These are phyloP conservation scores for Hypoxylon lienhwacheense DNA, from an alignment of 495 filamentous ascomycete species.

Conservation along the genomic window DNA sequence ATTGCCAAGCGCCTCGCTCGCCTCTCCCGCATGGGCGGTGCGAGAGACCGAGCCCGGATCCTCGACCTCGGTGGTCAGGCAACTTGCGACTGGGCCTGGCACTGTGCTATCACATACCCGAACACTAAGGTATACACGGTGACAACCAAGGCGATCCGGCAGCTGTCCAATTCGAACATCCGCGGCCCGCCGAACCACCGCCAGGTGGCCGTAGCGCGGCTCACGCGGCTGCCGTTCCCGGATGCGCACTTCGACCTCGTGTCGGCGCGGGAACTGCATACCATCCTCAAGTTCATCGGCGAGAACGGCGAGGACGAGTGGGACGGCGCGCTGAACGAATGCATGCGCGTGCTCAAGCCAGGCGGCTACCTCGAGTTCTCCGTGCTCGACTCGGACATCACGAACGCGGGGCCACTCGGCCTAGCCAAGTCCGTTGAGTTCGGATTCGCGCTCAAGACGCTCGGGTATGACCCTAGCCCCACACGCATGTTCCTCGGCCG, in stretches of 20 bases:
- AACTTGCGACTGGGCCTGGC: conserved; percentile 93
- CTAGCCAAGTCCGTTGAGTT: conserved; percentile 86
- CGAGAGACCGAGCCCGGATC: conserved; percentile 62
- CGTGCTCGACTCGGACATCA: conserved; percentile 83
- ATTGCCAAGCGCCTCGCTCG: conserved; percentile 62
- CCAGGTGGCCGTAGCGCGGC: conserved; percentile 68
- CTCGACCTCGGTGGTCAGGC: conserved; percentile 87
- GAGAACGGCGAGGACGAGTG: conserved; percentile 76
- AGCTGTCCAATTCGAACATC: conserved; percentile 68
- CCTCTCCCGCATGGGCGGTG: conserved; percentile 52
- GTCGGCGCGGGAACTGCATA: conserved; percentile 84
- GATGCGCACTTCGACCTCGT: conserved; percentile 90
- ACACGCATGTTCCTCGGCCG: conserved; percentile 77
- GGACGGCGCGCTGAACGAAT: conserved; percentile 80
- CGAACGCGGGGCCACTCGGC: conserved; percentile 75
- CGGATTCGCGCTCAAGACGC: conserved; percentile 78
- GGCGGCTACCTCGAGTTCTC: conserved; percentile 91
- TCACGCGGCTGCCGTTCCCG: conserved; percentile 83
- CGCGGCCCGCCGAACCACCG: conserved; percentile 86
- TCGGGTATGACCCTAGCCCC: conserved; percentile 83
- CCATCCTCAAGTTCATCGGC: conserved; percentile 70
- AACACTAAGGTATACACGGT: conserved; percentile 86
- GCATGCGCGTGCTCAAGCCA: conserved; percentile 86
- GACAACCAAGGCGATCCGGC: conserved; percentile 64
- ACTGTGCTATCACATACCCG: conserved; percentile 79